These are phyloP conservation scores for Fusarium sp. DNA, from an alignment of 2,329 filamentous ascomycete species.

Conservation along the genomic window DNA sequence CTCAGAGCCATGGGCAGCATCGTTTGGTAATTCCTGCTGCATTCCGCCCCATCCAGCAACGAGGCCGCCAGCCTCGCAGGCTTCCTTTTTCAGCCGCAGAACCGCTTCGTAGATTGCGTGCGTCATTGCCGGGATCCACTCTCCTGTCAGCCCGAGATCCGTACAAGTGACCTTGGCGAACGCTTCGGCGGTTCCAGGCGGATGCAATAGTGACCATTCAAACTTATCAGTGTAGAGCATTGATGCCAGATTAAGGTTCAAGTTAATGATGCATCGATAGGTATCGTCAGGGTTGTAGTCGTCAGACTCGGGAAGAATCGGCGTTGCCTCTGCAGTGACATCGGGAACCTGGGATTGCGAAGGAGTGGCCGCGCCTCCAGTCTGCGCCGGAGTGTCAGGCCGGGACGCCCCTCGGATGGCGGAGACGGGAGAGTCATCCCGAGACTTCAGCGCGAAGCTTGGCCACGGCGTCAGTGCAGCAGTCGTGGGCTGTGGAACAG, in stretches of 20 bases:
- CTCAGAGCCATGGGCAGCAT: conserved; percentile 81
- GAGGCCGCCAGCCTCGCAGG: conserved; percentile 88
- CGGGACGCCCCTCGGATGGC: conserved; percentile 53
- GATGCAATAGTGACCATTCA: conserved; percentile 94
- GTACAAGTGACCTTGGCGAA: conserved; percentile 94
- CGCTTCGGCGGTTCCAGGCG: conserved; percentile 87
- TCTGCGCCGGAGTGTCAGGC: conserved; percentile 66
- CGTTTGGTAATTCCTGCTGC: conserved; percentile 80
- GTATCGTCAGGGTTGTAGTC: conserved; percentile 91
- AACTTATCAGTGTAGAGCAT: conserved; percentile 96
- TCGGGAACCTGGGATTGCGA: conserved; percentile 55
- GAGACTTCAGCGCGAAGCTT: conserved; percentile 46
- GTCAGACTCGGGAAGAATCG: conserved; percentile 69
- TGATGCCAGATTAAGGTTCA: conserved; percentile 92
- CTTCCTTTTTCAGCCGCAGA: conserved; percentile 92
- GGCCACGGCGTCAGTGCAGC: conserved; percentile 44
- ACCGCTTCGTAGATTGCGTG: conserved; percentile 98
- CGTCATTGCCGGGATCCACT: conserved; percentile 94
- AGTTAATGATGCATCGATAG: conserved; percentile 89
- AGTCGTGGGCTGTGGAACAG: conserved; percentile 31
- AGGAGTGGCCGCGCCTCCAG: conserved; percentile 61
- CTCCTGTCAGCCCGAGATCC: conserved; percentile 86
- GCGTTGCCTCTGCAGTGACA: conserved; percentile 75
- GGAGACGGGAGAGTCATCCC: conserved; percentile 52
- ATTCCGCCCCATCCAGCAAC: conserved; percentile 74